Evolutionary conservation across 345 rosid genomes (phyloP), one percentile per base, ranked within the genome.

Genomic region (Zanthoxylum bungeanum): DNA sequence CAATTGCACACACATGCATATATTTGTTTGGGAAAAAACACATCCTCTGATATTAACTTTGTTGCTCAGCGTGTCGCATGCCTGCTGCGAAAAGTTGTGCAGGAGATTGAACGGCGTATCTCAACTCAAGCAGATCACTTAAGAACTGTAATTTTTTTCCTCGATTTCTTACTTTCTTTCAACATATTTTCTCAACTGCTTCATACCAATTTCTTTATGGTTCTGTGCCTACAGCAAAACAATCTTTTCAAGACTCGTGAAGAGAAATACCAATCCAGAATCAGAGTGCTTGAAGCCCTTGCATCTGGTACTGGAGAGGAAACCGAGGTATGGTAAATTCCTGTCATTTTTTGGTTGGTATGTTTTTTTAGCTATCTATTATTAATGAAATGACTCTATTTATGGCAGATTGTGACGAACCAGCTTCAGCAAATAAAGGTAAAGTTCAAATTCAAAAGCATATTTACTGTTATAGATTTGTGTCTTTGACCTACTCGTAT

Each of bases 61-160:
- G 21, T 76, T 77, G 59, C 59, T 55, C 93, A 95, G 99, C 94
- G 96, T 66, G 96, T 87, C 21, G 96, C 91, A 5, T 86, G 87
- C 75, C 85, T 95, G 1, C 57, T 95, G 66, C 87, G 97, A 70
- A 93, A 89, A 82, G 96, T 91, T 5, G 96, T 89, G 72, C 99
- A 85, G 78, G 98, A 95, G 89, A 93, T 95, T 64, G 99, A 89
- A 79, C 81, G 97, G 22, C 94, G 99, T 2, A 88, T 95, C 81
- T 89, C 99, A 71, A 95, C 99, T 72, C 99, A 95, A 83, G 93
- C 98, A 49, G 98, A 93, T 33, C 98, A 91, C 75, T 75, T 95
- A 69, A 82, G 93, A 91, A 95, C 93, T 36, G 99, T 95, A 83
- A 79, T 56, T 39, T 58, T 14, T 53, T 47, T 63, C 49, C 49